Evolutionary conservation across 78 protist genomes (phyloP).

Genomic region (Goniomonas avonlea): DNA sequence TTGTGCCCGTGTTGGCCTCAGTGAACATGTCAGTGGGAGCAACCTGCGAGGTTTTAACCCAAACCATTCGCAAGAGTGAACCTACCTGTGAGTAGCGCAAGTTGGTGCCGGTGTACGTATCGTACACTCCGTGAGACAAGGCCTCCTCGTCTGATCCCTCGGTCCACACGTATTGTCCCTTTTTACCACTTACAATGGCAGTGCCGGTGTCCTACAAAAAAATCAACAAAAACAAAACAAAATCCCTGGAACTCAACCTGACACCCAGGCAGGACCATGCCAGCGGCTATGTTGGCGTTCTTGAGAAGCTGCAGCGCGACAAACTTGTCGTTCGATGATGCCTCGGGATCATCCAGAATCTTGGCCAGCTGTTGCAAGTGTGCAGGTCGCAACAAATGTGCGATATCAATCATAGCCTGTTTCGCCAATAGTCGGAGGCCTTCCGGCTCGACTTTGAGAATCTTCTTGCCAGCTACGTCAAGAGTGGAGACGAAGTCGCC

Average conservation of each 20-base stretch:
- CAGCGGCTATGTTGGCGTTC: conserved; percentile 73
- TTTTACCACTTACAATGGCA: conserved; percentile 54
- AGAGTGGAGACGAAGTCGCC: conserved; percentile 33
- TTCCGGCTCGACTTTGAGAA: conserved; percentile 54
- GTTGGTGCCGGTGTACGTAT: conserved; percentile 66
- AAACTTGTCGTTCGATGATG: conserved; percentile 65
- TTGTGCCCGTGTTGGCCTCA: conserved; percentile 70
- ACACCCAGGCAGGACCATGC: conserved; percentile 56
- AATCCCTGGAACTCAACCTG: conserved; percentile 30
- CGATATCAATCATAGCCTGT: conserved; percentile 60
- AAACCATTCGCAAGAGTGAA: background rate
- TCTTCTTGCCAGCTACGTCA: conserved; percentile 13
- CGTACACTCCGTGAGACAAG: conserved; percentile 61
- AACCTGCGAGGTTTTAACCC: conserved; percentile 27
- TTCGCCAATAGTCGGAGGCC: conserved; percentile 45
- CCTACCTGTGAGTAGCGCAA: conserved; percentile 72
- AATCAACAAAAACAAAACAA: background rate
- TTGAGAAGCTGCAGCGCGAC: conserved; percentile 74
- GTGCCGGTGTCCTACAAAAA: conserved; percentile 27
- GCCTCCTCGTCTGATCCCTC: conserved; percentile 66
- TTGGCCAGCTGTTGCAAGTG: background rate
- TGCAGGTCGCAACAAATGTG: conserved; percentile 59
- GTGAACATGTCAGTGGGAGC: conserved; percentile 70
- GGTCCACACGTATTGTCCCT: conserved; percentile 60
- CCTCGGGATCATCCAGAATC: conserved; percentile 60